Conservation (phyloP, 192 early-diverging fungal species). For the Backusella tarrabulga region DNA sequence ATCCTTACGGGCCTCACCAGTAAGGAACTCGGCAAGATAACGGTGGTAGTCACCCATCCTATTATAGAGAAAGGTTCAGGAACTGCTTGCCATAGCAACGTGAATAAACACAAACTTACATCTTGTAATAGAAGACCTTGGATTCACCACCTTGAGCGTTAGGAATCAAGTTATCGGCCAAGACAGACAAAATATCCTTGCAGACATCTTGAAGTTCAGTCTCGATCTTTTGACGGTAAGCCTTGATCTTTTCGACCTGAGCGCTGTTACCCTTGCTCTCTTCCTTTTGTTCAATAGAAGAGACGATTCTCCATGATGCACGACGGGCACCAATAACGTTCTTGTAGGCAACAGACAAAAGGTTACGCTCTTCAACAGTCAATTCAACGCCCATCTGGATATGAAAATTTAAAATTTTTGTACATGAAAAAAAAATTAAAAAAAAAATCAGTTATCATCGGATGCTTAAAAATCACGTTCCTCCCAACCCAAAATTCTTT, state of each 20-base stretch:
- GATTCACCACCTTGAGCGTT: constrained; percentile 93
- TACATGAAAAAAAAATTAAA: neutral
- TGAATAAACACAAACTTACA: constrained; percentile 55
- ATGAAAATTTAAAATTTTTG: constrained; percentile 7
- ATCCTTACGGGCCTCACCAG: constrained; percentile 79
- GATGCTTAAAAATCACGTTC: neutral
- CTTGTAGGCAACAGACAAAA: constrained; percentile 99
- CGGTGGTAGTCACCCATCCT: constrained; percentile 99
- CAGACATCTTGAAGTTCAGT: constrained; percentile 93
- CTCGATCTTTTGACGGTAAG: constrained; percentile 95
- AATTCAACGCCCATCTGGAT: constrained; percentile 82
- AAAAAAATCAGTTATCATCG: neutral
- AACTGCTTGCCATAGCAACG: constrained; percentile 26
- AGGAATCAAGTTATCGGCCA: constrained; percentile 90
- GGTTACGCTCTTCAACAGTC: constrained; percentile 97
- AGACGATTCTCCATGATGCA: constrained; percentile 99
- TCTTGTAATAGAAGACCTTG: constrained; percentile 99
- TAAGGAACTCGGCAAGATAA: constrained; percentile 97
- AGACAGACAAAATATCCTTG: constrained; percentile 90
- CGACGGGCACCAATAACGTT: constrained; percentile 99
- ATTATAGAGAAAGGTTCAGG: constrained; percentile 34
- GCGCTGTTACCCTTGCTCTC: constrained; percentile 86
- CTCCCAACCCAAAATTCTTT: neutral
- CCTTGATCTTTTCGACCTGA: constrained; percentile 92
- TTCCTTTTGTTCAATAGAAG: constrained; percentile 99